Evolutionary conservation across 805 yeast genomes (phyloP), one percentile per base, ranked within the genome.

Genomic region (Candida mattraensis): DNA sequence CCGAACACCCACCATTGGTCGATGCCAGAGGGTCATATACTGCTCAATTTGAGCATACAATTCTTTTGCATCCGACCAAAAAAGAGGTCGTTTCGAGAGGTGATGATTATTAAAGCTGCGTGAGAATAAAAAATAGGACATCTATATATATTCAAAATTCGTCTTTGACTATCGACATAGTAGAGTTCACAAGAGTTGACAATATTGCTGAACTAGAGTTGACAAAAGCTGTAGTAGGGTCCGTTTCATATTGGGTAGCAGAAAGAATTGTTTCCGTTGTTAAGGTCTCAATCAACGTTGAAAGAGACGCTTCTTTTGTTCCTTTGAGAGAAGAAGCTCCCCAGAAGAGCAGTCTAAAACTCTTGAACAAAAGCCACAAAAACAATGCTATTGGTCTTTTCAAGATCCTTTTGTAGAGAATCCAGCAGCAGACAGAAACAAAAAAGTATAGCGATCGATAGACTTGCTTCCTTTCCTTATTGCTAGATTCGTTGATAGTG

Each of bases 71-170:
- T 55, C 94, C 97, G 18, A 87, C 87, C 40, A 78, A 77, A 63
- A 93, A 91, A 68, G 99, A 93, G 64, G 91, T 93, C 28, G 88
- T 93, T 14, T 86, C 96, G 10, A 76, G 91, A 49, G 99, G 99
- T 33, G 96, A 87, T 28, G 99, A 93, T 63, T 93, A 80, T 58
- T 91, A 63, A 22, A 36, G 39, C 17, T n/a, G n/a, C n/a, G n/a
- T n/a, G n/a, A n/a, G n/a, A n/a, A n/a, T n/a, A n/a, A n/a, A n/a
- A n/a, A n/a, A n/a, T n/a, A n/a, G n/a, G n/a, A n/a, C n/a, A n/a
- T n/a, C n/a, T n/a, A n/a, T n/a, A 46, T n/a, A 27, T 11, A 20
- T 13, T 21, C 7, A 36, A 5, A 39, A 28, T 25, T 44, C 49
- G 23, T 42, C 47, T 29, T 29, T 42, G 23, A 30, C 10, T 9